Base-by-base conservation (phyloP, 2,329 filamentous ascomycete genomes). In the Fusarium temperatum region DNA sequence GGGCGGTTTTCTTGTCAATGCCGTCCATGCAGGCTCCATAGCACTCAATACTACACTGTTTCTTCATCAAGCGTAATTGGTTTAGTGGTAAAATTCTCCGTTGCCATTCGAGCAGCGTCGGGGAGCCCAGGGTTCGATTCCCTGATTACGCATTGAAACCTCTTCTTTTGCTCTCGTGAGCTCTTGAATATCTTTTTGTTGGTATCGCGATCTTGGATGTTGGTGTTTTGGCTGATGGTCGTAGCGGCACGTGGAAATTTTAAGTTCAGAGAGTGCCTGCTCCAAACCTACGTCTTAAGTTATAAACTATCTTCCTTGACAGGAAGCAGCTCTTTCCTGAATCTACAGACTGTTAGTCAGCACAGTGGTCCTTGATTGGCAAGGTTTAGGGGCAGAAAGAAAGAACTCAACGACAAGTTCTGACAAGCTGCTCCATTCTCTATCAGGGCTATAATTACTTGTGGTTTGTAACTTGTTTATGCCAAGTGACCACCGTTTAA, bases 21-120 rank as follows among this genome's bases (percentile, higher is more conserved):
- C 24, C 20, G 3, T 18, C 0, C 6, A 7, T 6, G 11, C 8
- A n/a, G 24, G 24, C 32, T 56, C 22, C 30, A 45, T 35, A 26
- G 12, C 10, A 6, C 14, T 44, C 20, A 42, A 65, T 68, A 42
- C 13, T 1, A 22, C 3, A 8, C 0, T 4, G 0, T 1, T 6
- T 13, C 14, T 45, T 28, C 8, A 68, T 42, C 41, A 42, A 32
- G 62, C 47, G 65, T 68, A 48, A 66, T 68, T 68, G 54, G 65
- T 66, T 66, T 68, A 66, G 65, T 68, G 53, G 53, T 68, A 67
- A 67, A 59, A 68, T 68, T 68, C 65, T 66, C 61, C 53, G 61
- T 68, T 64, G 63, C 61, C 61, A 59, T 64, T 42, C 55, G 45
- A 59, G 42, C n/a, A 67, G 28, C 28, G 47, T 50, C 47, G 47